Evolutionary conservation across 495 filamentous ascomycete genomes (phyloP), one percentile per base, ranked within the genome.

Genomic region (Chlorociboria aeruginascens): DNA sequence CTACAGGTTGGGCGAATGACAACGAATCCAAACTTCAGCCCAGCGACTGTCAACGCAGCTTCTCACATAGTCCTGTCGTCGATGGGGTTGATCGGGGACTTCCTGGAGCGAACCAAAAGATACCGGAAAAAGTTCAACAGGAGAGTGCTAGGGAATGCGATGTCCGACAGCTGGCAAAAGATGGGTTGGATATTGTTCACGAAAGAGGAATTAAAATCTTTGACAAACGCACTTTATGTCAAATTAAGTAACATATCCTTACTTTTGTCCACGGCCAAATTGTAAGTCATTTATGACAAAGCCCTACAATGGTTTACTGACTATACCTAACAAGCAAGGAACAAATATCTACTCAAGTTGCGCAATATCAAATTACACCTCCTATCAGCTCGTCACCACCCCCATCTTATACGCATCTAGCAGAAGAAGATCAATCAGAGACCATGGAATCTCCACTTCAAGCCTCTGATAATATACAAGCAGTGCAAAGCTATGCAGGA

Each of bases 11-110:
- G 37, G 0, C 12, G 42, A 11, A 25, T 49, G 36, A 9, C 29
- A n/a, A 9, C 29, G 6, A 20, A 10, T 8, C 3, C 32, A 29
- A n/a, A 12, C 0, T 8, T 49, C 1, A 13, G 16, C 16, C 45
- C 34, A 41, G 46, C 46, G 13, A 49, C 46, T 3, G 25, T 49
- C 20, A 49, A 49, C 25, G 46, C 37, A 6, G 35, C 28, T 3
- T 12, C 28, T 30, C 11, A 41, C 9, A 42, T 42, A 17, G 29
- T 34, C 8, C 6, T 32, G 3, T 32, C 25, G 0, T 17, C 46
- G 1, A 33, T 32, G 36, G 32, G 10, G 1, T 10, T 32, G 6
- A 49, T 49, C 10, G 46, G 13, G 11, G n/a, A 13, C 2, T 49
- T 49, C 16, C 30, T 49, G 3, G 36, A 2, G 1, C 14, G 36